Evolutionary conservation across 352 stramenopile genomes (phyloP).

Genomic region (Phytophthora pini): DNA sequence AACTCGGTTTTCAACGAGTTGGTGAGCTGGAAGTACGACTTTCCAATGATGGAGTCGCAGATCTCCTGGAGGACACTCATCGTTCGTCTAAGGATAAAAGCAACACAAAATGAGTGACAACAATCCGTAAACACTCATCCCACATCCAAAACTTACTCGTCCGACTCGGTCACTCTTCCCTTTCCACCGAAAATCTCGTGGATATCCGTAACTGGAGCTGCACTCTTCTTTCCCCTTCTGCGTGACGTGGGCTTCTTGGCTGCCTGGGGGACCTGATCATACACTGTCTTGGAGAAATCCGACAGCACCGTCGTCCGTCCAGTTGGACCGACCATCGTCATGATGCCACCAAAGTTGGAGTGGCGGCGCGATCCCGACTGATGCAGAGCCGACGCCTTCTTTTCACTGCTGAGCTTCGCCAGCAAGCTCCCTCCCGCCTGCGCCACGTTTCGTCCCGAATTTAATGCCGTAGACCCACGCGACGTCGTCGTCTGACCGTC

Average conservation of each 20-base stretch:
- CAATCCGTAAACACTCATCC: not conserved
- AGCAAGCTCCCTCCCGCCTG: conserved; percentile 40
- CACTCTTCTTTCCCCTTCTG: conserved; percentile 53
- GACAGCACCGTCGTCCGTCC: conserved; percentile 73
- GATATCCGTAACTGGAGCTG: conserved; percentile 65
- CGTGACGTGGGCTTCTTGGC: conserved; percentile 66
- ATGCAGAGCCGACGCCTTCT: conserved; percentile 44
- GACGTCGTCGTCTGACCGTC: not conserved
- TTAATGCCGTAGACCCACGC: not conserved
- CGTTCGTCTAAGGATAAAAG: conserved; percentile 44
- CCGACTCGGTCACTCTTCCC: conserved; percentile 61
- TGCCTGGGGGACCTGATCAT: conserved; percentile 74
- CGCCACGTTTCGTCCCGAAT: not conserved
- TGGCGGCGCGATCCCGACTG: conserved; percentile 60
- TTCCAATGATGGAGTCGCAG: conserved; percentile 74
- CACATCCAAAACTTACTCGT: conserved; percentile 45
- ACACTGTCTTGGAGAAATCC: conserved; percentile 75
- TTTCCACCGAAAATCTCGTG: conserved; percentile 81
- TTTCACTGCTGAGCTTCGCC: conserved; percentile 60
- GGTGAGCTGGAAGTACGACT: conserved; percentile 87
- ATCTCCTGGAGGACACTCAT: conserved; percentile 77
- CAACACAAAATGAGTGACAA: conserved; percentile 9
- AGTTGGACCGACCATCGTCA: conserved; percentile 79
- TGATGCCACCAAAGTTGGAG: conserved; percentile 89
- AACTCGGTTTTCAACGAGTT: conserved; percentile 91